Evolutionary conservation across 345 rosid genomes (phyloP).

Genomic region (Gynandropsis gynandra): DNA sequence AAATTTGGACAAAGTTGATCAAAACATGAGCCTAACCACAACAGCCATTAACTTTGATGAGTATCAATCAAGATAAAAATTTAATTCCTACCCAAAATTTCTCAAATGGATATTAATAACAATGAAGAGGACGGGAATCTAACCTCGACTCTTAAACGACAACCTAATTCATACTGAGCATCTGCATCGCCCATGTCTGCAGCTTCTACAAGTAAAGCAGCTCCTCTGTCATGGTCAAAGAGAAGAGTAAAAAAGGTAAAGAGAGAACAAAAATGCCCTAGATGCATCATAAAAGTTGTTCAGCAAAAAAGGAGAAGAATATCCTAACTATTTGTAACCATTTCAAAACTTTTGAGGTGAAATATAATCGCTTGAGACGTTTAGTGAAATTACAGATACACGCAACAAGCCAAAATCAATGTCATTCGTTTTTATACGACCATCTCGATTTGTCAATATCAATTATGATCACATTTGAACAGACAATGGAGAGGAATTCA

Average conservation of each 20-base stretch:
- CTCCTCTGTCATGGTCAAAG: constrained; percentile 46
- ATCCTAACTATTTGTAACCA: background rate
- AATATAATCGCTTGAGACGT: background rate
- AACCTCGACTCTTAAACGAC: constrained; percentile 81
- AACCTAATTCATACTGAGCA: constrained; percentile 78
- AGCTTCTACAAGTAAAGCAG: constrained; percentile 89
- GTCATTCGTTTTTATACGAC: too few species aligned
- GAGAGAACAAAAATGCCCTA: background rate
- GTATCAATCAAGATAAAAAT: too few species aligned
- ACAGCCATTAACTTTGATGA: too few species aligned
- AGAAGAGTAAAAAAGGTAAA: background rate
- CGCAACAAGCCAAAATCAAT: background rate
- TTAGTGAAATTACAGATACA: background rate
- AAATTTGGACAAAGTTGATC: too few species aligned
- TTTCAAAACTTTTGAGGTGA: background rate
- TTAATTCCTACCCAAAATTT: background rate
- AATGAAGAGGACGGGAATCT: constrained; percentile 7
- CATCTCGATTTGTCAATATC: constrained; percentile 5
- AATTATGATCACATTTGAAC: too few species aligned
- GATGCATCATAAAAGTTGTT: background rate
- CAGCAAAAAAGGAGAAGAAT: background rate
- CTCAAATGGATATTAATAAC: background rate
- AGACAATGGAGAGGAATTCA: background rate
- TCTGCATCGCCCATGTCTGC: constrained; percentile 93
- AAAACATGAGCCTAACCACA: too few species aligned